Evolutionary conservation across 192 early-diverging fungal species (phyloP), one percentile per base, ranked within the genome.

Genomic region (Chytriomyces sp.): DNA sequence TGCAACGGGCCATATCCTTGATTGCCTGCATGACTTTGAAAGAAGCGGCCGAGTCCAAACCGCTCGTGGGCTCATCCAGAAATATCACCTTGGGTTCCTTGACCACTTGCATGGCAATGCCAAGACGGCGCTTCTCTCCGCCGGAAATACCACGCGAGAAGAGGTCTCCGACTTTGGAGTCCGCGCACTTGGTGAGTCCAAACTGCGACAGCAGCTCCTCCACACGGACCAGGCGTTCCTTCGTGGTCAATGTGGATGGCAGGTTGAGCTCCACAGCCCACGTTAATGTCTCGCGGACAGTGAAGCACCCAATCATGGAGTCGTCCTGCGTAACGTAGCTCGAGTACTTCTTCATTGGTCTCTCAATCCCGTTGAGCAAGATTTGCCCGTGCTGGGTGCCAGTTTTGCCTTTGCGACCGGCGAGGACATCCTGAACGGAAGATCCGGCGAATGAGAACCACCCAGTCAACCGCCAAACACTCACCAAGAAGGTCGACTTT

Each of bases 51-150:
- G 90, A 82, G 73, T 93, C 91, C 5, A 81, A 59, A 12, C 93
- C 93, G 34, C 82, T 84, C 2, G 86, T 86, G 0, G 83, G 83
- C 75, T 85, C 86, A 70, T 86, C 86, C 44, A 87, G 78, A 74
- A 86, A 88, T 61, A 89, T 59, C 38, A 78, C 59, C 14, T 74
- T 66, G 28, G 83, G 82, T 39, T 85, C 72, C 5, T 39, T 87
- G n/a, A 92, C 90, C 53, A 94, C 80, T 75, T 92, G 90, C 22
- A 89, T 77, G 55, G 86, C 93, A 69, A 94, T 91, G 0, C 87
- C 90, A 57, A 93, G 74, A 40, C 92, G 90, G 76, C 92, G 93
- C 77, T 90, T 90, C 75, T 94, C 90, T 59, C 91, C 92, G 5
- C 92, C 85, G 36, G 89, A 91, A 59, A 91, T 88, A 68, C 93